Evolutionary conservation across 1,139 yeast genomes (phyloP), one percentile per base, ranked within the genome.

Genomic region (Debaryomycetaceae sp.): DNA sequence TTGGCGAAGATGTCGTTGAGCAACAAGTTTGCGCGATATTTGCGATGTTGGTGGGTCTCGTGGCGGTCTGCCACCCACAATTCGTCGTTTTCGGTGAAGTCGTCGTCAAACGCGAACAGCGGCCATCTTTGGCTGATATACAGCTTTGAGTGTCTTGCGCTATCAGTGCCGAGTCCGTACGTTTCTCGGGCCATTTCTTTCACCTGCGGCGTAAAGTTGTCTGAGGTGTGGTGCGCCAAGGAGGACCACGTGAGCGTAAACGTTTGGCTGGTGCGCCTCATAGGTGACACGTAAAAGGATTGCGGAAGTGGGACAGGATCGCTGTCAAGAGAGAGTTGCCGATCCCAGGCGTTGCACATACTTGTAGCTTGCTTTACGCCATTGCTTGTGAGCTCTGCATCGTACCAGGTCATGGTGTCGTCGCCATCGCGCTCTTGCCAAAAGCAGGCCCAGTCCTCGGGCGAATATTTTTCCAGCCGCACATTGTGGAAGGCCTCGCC

Each of bases 401-500:
- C 71, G 32, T 43, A 52, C 71, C 71, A 65, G 29, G 47, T 53
- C 4, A 49, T 40, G 3, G 46, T 47, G 4, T 51, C 58, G 34
- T 56, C 50, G 3, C 70, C 69, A 28, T 51, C 45, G 25, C 45
- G 38, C 9, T 42, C 38, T 25, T 56, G 57, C 56, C 60, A 61
- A 31, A 48, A 46, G 37, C 71, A 63, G 5, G 31, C 34, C 70
- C 69, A 64, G 3, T 53, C 53, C 0, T 38, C 31, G 3, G 31
- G 14, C 18, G 39, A 29, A 30, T 46, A 55, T 16, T 35, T 29
- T 1, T 23, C 15, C 11, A 11, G 11, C 11, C 21, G 10, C 15
- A 53, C 48, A 34, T 65, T 65, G 36, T 65, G 71, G 39, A 42
- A 59, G 1, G 68, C 71, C 43, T 63, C 60, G 5, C 67, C 69